phyloP scores from a whole-genome alignment of 495 filamentous ascomycete genomes.

The Podospora pseudoanserina region DNA sequence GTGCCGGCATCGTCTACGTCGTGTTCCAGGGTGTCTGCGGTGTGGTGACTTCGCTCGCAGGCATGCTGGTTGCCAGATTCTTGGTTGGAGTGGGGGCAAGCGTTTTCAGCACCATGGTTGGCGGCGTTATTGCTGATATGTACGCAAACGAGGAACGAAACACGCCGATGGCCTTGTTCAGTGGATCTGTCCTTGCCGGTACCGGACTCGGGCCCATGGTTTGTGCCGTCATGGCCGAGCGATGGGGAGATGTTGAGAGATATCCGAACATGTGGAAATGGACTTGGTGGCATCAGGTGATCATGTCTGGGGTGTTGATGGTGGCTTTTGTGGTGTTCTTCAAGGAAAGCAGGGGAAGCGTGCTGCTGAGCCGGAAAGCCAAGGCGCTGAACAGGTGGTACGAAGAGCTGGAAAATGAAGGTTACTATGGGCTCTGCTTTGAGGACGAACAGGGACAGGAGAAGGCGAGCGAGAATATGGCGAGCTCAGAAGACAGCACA shows the following conservation, averaged over 20 bases:
- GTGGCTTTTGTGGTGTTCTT: conserved; percentile 61
- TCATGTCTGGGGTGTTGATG: conserved; percentile 62
- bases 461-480: neutral
- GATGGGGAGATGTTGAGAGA: conserved; percentile 22
- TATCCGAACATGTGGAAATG: conserved; percentile 63
- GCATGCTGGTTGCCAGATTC: conserved; percentile 74
- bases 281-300: conserved; percentile 85
- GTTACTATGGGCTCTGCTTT: conserved; percentile 58
- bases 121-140: conserved; percentile 86
- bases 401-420: conserved; percentile 62
- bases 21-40: conserved; percentile 73
- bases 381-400: conserved; percentile 74
- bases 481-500: neutral
- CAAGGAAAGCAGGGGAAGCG: conserved; percentile 78
- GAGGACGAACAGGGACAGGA: conserved; percentile 9
- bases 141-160: conserved; percentile 78
- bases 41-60: conserved; percentile 64
- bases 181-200: conserved; percentile 69
- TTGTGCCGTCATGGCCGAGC: conserved; percentile 64
- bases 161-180: conserved; percentile 86
- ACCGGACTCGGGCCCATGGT: conserved; percentile 78
- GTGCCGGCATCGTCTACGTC: conserved; percentile 62
- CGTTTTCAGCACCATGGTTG: conserved; percentile 90
- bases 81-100: conserved; percentile 70
- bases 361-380: conserved; percentile 77